phyloP scores from a whole-genome alignment of 805 yeast species.

The Metschnikowia lunata region DNA sequence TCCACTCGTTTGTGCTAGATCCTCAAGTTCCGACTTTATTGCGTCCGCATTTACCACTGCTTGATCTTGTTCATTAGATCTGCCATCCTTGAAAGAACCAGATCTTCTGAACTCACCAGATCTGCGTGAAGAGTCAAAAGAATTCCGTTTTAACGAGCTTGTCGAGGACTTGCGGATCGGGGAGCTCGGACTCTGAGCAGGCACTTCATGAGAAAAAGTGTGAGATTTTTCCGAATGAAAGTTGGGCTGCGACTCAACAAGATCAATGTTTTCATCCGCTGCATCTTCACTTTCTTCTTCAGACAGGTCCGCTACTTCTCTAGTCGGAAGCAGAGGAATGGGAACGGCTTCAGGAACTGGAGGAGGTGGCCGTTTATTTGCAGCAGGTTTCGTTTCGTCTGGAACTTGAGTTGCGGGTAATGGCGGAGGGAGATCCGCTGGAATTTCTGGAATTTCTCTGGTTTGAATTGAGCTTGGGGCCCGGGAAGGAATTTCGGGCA shows the following conservation, averaged over 20 bases:
- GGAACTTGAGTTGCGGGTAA: not conserved
- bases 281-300: constrained; percentile 6
- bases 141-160: constrained; percentile 6
- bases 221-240: constrained; percentile 3
- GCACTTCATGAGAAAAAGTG: constrained; percentile 14
- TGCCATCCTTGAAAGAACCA: constrained; percentile 6
- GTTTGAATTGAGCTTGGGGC: not conserved
- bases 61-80: constrained; percentile 21
- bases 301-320: not conserved
- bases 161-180: constrained; percentile 14
- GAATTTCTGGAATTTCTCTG: not conserved
- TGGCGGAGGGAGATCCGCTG: not conserved
- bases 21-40: constrained; percentile 29
- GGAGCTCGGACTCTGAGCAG: constrained; percentile 8
- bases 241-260: constrained; percentile 4
- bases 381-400: not conserved
- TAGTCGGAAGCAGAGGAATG: not conserved
- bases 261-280: constrained; percentile 9
- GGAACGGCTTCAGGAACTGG: constrained; percentile 8
- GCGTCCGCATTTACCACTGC: constrained; percentile 25
- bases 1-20: constrained; percentile 24
- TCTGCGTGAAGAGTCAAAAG: constrained; percentile 6
- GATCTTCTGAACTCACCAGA: constrained; percentile 6
- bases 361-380: constrained; percentile 7
- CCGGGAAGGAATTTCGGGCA: not conserved